A percentile compares a stretch with the other conserved stretches of the same genome.
Evolutionary conservation across 495 filamentous ascomycete species (phyloP).

Genomic region (Trichoderma asperelloides): DNA sequence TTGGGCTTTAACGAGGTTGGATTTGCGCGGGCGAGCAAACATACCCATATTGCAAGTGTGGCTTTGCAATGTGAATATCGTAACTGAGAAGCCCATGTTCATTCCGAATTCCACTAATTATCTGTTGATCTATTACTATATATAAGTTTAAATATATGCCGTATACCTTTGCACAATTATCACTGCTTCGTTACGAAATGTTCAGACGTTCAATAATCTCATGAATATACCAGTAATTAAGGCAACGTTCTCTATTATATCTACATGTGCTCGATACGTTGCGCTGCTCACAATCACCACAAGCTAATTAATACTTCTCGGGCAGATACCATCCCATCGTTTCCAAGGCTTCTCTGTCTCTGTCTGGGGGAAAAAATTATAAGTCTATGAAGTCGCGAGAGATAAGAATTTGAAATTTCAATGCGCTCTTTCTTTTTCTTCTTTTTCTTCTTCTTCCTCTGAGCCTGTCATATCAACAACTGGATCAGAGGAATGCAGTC

Average conservation of each 20-base stretch:
- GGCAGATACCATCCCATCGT: neutral
- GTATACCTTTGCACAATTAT: too few species aligned
- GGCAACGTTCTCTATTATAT: neutral
- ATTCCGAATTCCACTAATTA: too few species aligned
- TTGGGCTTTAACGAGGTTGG: neutral
- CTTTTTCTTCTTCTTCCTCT: neutral
- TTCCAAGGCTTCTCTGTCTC: neutral
- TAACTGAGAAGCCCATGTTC: neutral
- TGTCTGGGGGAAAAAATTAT: neutral
- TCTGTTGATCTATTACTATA: too few species aligned
- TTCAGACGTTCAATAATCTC: neutral
- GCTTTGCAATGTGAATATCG: neutral
- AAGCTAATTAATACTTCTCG: neutral
- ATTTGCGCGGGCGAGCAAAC: conserved; percentile 2
- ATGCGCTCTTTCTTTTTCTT: neutral
- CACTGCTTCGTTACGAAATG: too few species aligned
- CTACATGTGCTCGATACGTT: neutral
- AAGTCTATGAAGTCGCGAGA: neutral
- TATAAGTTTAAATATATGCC: too few species aligned
- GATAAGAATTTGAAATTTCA: neutral
- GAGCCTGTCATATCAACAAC: neutral
- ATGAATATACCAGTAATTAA: neutral
- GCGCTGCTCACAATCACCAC: neutral
- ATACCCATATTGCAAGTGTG: neutral
- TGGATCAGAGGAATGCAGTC: neutral